Evolutionary conservation across 1,284 basidiomycete species (phyloP).

Genomic region (Leccinum huronense): DNA sequence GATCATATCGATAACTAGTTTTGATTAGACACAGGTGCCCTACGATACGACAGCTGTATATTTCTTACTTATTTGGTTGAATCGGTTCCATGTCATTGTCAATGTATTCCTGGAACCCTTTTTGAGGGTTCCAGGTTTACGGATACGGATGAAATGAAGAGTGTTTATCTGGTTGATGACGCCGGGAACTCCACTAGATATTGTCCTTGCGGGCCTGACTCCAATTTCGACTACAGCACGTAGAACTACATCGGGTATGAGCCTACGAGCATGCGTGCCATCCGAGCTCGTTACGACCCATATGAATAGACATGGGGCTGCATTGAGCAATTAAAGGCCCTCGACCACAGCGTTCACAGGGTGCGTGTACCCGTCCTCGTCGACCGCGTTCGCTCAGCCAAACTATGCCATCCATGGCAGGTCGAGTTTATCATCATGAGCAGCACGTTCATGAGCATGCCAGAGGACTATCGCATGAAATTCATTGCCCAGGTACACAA

Average conservation of each 20-base stretch:
- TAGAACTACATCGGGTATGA: conserved; percentile 98
- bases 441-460: conserved; percentile 99
- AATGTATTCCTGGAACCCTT: too few relatives aligned
- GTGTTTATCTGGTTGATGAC: too few relatives aligned
- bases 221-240: conserved; percentile 99
- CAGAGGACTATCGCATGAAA: conserved; percentile 90
- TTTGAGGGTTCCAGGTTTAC: too few relatives aligned
- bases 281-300: conserved; percentile 96
- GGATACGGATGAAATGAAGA: too few relatives aligned
- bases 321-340: conserved; percentile 90
- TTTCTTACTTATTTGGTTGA: too few relatives aligned
- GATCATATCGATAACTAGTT: too few relatives aligned
- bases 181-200: conserved; percentile 55
- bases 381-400: neutral
- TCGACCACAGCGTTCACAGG: conserved; percentile 98
- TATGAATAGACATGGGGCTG: conserved; percentile 97
- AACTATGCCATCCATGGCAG: conserved; percentile 39
- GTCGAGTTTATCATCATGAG: conserved; percentile 99
- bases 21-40: too few relatives aligned
- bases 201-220: conserved; percentile 98
- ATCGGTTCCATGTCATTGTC: too few relatives aligned
- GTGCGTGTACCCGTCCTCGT: conserved; percentile 39
- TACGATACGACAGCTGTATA: too few relatives aligned
- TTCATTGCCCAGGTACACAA: conserved; percentile 98
- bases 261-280: conserved; percentile 98